Evolutionary conservation across 1,284 basidiomycete species (phyloP).

Genomic region (Heterobasidion irregulare): DNA sequence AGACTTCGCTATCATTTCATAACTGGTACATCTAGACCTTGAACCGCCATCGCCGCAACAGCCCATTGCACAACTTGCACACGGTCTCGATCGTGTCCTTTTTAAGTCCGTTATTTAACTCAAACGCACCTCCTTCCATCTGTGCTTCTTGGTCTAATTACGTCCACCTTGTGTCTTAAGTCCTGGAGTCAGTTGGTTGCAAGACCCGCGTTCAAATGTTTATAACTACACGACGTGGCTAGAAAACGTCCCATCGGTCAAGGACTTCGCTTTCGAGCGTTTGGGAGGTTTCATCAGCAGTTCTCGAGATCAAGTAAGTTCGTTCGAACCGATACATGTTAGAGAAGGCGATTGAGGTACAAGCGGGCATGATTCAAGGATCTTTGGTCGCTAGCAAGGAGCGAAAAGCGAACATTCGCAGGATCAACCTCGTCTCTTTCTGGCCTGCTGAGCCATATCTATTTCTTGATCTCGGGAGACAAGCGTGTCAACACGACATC

Average conservation of each 20-base stretch:
- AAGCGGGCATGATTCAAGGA: conserved; percentile 33
- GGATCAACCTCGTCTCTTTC: conserved; percentile 94
- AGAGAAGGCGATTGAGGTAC: neutral
- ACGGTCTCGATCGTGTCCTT: conserved; percentile 76
- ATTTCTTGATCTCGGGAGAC: conserved; percentile 71
- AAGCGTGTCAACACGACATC: conserved; percentile 50
- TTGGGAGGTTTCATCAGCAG: conserved; percentile 75
- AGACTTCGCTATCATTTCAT: neutral
- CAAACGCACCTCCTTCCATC: neutral
- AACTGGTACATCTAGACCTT: conserved; percentile 30
- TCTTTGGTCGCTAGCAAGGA: conserved; percentile 54
- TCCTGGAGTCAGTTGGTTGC: conserved; percentile 88
- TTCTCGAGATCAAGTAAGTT: conserved; percentile 64
- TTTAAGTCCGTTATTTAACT: conserved; percentile 58
- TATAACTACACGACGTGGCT: conserved; percentile 81
- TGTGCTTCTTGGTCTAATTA: conserved; percentile 2
- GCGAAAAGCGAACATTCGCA: conserved; percentile 55
- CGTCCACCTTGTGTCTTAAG: conserved; percentile 26
- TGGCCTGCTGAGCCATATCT: conserved; percentile 80
- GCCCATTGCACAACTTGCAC: conserved; percentile 65
- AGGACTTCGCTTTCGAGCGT: conserved; percentile 88
- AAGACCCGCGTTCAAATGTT: conserved; percentile 79
- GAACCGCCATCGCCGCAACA: conserved; percentile 35
- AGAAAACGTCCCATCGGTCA: conserved; percentile 67
- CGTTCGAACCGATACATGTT: neutral